A percentile compares a stretch with the other conserved stretches of the same genome.
Conservation (phyloP, 495 filamentous ascomycete species). For the Neurospora discreta region DNA sequence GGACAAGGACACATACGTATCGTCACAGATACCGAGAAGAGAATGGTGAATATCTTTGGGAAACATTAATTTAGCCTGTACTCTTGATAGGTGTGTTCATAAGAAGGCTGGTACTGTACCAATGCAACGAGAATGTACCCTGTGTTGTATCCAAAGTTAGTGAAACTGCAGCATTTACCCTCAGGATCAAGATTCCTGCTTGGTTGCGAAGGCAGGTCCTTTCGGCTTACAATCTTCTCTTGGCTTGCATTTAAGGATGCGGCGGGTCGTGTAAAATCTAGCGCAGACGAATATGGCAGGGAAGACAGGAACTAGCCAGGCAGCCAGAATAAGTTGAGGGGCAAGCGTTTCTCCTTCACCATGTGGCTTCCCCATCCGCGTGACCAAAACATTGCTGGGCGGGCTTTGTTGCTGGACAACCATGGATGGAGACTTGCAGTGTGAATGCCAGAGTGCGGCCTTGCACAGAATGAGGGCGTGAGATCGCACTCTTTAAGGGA, state of each 20-base stretch:
- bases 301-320: constrained; percentile 8
- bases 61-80: not conserved
- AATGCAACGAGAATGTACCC: constrained; percentile 6
- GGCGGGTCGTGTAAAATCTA: constrained; percentile 14
- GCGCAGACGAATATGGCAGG: constrained; percentile 10
- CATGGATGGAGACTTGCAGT: not conserved
- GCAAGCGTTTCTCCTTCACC: not conserved
- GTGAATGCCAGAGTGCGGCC: not conserved
- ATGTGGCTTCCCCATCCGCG: not conserved
- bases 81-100: not conserved
- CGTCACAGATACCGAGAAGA: not conserved
- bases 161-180: not conserved
- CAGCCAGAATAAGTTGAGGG: constrained; percentile 6
- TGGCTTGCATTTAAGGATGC: constrained; percentile 8
- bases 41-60: not conserved
- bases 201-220: not conserved
- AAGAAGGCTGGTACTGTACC: not conserved
- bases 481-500: not conserved
- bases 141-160: not conserved
- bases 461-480: not conserved
- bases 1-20: not conserved
- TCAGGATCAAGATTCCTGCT: not conserved
- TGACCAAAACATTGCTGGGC: not conserved
- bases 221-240: constrained; percentile 14
- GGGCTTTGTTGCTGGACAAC: not conserved